Percentiles rank a stretch among this genome's conserved stretches.
Evolutionary conservation across 176 grass and related monocot species (phyloP).

Genomic region (Olyra latifolia): DNA sequence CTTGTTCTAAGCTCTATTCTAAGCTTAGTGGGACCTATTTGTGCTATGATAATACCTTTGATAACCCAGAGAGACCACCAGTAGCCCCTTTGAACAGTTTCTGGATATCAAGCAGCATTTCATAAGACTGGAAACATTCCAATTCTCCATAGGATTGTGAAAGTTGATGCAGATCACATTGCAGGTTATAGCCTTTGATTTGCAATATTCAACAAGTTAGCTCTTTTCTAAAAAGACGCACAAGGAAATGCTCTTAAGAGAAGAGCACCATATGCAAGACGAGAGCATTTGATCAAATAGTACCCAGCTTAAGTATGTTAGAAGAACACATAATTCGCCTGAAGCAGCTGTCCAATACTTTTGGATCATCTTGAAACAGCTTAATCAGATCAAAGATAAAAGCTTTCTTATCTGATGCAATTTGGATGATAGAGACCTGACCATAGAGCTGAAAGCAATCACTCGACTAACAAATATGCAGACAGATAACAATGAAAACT

Average conservation of each 20-base stretch:
- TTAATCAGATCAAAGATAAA: constrained; percentile 99
- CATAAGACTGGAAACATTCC: constrained; percentile 84
- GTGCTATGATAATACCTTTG: constrained; percentile 53
- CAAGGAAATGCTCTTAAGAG: background rate
- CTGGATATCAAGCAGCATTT: constrained; percentile 96
- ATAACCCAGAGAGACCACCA: constrained; percentile 86
- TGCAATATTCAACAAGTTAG: constrained; percentile 21
- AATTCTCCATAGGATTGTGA: constrained; percentile 82
- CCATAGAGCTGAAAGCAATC: constrained; percentile 23
- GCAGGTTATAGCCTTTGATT: constrained; percentile 77
- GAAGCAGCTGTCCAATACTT: constrained; percentile 71
- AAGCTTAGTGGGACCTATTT: background rate
- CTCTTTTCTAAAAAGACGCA: constrained; percentile 1
- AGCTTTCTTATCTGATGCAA: constrained; percentile 86
- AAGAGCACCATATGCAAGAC: constrained; percentile 1
- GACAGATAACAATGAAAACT: constrained; percentile 4
- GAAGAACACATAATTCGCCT: constrained; percentile 90
- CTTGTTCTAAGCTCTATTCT: constrained; percentile 9
- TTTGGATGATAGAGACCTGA: constrained; percentile 97
- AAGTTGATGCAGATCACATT: constrained; percentile 88
- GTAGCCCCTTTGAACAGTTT: constrained; percentile 86
- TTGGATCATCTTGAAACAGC: constrained; percentile 73
- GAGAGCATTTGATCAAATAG: constrained; percentile 18
- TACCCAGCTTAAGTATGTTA: constrained; percentile 94
- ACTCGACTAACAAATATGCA: background rate